phyloP scores from a whole-genome alignment of 169 alveolate genomes.

The Plasmodium ovale region DNA sequence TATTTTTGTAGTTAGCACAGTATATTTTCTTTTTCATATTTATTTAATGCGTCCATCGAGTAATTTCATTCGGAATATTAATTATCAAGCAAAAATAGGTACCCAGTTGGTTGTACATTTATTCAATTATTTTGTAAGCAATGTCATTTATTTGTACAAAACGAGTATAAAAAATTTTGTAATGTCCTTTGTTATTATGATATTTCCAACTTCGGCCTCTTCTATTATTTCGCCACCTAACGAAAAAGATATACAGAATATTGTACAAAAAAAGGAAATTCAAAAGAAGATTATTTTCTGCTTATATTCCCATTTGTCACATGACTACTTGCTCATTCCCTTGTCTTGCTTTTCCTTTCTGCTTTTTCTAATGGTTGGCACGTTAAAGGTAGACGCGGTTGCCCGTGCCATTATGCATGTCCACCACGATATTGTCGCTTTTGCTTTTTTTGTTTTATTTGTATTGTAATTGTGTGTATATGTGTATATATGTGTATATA shows the following conservation, averaged over 20 bases:
- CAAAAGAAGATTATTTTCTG: conserved; percentile 66
- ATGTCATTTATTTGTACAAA: conserved; percentile 30
- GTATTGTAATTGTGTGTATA: too few relatives aligned
- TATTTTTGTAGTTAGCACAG: conserved; percentile 7
- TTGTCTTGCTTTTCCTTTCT: conserved; percentile 27
- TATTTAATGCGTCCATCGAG: conserved; percentile 60
- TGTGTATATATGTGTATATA: neutral
- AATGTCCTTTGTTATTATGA: conserved; percentile 24
- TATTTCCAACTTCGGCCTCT: conserved; percentile 8
- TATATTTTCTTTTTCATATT: conserved; percentile 39
- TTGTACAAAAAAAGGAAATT: conserved; percentile 27
- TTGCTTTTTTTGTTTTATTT: neutral
- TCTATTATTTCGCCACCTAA: conserved; percentile 11
- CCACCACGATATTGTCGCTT: neutral
- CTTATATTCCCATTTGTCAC: conserved; percentile 48
- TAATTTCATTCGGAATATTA: conserved; percentile 31
- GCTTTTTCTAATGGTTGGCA: conserved; percentile 43
- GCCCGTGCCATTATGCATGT: neutral
- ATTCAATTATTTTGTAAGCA: neutral
- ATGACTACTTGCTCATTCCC: conserved; percentile 29
- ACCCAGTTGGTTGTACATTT: conserved; percentile 5
- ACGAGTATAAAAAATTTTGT: conserved; percentile 37
- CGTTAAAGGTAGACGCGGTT: conserved; percentile 25
- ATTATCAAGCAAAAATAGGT: conserved; percentile 27
- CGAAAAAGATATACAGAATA: conserved; percentile 11